phyloP scores from a whole-genome alignment of 805 yeast genomes.

The Sporopachydermia quercuum region DNA sequence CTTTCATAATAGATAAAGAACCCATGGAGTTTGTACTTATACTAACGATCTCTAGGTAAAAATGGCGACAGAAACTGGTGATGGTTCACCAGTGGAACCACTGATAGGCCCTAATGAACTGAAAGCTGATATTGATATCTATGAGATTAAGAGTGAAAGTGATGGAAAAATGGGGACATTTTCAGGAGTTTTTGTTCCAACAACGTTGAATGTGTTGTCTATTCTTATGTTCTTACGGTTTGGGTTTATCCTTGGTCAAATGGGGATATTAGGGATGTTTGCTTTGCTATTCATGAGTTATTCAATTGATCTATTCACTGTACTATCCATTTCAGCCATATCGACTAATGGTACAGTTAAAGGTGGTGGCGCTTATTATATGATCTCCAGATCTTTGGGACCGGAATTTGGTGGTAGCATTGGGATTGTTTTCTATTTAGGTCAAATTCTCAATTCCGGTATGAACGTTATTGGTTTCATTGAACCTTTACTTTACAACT shows the following conservation, averaged over 20 bases:
- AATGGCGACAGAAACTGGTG: too few species aligned
- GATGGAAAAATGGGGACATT: conserved; percentile 15
- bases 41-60: too few species aligned
- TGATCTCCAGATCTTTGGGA: conserved; percentile 90
- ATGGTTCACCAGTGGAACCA: too few species aligned
- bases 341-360: conserved; percentile 95
- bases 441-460: conserved; percentile 80
- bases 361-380: conserved; percentile 97
- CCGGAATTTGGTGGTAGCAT: conserved; percentile 98
- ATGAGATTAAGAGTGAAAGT: too few species aligned
- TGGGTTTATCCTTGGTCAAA: conserved; percentile 90
- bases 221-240: conserved; percentile 91
- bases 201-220: conserved; percentile 81
- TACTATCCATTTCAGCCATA: conserved; percentile 84
- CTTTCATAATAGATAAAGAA: too few species aligned
- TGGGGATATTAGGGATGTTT: conserved; percentile 74
- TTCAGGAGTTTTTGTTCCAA: conserved; percentile 19
- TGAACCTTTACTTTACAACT: conserved; percentile 75
- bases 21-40: too few species aligned
- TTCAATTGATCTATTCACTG: conserved; percentile 68
- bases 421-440: conserved; percentile 86
- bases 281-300: conserved; percentile 58
- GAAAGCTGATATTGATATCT: too few species aligned
- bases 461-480: conserved; percentile 91
- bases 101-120: too few species aligned